Evolutionary conservation across 202 grass and related monocot genomes (phyloP), one percentile per base, ranked within the genome.

Genomic region (Sporobolus alterniflorus): DNA sequence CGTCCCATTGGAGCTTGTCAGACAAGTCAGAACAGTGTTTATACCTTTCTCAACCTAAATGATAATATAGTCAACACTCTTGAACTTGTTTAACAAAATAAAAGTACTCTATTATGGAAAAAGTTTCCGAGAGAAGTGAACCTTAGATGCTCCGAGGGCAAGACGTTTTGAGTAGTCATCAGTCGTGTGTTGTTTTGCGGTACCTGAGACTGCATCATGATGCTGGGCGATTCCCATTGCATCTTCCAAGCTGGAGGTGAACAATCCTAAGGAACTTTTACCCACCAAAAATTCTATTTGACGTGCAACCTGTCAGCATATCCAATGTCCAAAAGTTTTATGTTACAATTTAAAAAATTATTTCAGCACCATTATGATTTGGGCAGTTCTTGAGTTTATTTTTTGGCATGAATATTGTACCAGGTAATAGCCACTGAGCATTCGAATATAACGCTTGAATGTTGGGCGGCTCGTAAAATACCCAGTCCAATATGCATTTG

Each of bases 401-500:
- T 42, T 9, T 44, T 3, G 60, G 4, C 17, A 20, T 31, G 26
- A 63, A 77, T 76, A 59, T 13, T 39, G 31, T 94, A 98, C 92
- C 90, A 94, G 71, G 84, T 94, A 98, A 86, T 98, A 98, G 65
- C 90, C 95, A 84, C 95, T 93, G 32, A 90, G 78, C 51, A 68
- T 74, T 80, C 92, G 92, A 74, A 98, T 84, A 83, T 92, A 93
- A 72, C 84, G 66, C 78, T 98, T 98, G 64, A 98, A 98, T 70
- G 88, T 84, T 34, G 95, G 92, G 12, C 92, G 88, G 82, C 92
- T 98, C 39, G 92, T 94, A 83, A 94, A 98, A 64, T 93, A 98
- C 51, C 95, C 95, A 66, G 95, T 98, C 95, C 95, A 94, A 79
- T 98, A 98, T 73, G 95, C 92, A 91, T 98, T 98, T 61, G 67